Percentiles rank a stretch among this genome's conserved stretches.
Evolutionary conservation across 169 alveolate genomes (phyloP).

Genomic region (Plasmodium knowlesi): DNA sequence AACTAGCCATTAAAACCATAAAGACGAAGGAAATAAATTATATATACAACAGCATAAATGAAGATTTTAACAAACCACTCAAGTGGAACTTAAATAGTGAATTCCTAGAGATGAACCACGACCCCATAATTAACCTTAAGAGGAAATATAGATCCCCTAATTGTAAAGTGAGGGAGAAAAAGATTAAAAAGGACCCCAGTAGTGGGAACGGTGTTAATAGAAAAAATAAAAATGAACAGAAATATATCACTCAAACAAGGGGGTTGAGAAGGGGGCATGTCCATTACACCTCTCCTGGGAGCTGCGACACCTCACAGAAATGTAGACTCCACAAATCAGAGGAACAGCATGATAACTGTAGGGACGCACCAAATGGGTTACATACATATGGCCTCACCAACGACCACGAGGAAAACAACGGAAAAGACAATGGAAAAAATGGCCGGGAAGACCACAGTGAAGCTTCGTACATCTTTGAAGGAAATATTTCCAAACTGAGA

Average conservation of each 20-base stretch:
- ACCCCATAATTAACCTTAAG: slow-evolving; percentile 51
- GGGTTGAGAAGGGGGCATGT: not conserved
- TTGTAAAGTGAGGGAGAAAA: slow-evolving; percentile 36
- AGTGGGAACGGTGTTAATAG: not conserved
- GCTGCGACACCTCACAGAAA: not conserved
- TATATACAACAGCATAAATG: slow-evolving; percentile 53
- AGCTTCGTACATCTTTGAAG: not conserved
- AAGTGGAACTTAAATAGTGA: slow-evolving; percentile 54
- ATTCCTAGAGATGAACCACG: slow-evolving; percentile 50
- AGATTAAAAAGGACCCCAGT: slow-evolving; percentile 14
- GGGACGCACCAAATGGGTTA: not conserved
- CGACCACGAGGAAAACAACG: not conserved
- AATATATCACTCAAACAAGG: not conserved
- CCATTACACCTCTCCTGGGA: not conserved
- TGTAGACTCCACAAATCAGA: not conserved
- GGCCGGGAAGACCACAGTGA: not conserved
- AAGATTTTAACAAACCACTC: slow-evolving; percentile 34
- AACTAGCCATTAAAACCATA: slow-evolving; percentile 83
- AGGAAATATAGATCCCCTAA: slow-evolving; percentile 46
- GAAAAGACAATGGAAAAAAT: too few relatives aligned
- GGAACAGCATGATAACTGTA: not conserved
- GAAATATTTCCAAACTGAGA: not conserved
- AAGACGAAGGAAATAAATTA: slow-evolving; percentile 73
- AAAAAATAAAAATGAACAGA: slow-evolving; percentile 15
- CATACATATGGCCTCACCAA: not conserved